Conservation (phyloP, 2,329 filamentous ascomycete species). For the Fusarium fracticaudum region DNA sequence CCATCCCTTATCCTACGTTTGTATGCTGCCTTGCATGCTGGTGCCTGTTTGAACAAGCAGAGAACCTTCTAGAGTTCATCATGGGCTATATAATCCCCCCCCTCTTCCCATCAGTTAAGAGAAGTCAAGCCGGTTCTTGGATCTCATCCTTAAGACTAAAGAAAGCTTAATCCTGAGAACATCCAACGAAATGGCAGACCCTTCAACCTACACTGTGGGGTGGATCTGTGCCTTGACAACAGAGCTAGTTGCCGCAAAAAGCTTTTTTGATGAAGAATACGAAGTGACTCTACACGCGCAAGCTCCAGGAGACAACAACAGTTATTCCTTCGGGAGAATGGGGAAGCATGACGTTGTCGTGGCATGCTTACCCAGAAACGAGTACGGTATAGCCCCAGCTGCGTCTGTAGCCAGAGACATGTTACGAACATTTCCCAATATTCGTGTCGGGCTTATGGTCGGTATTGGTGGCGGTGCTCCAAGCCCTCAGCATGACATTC, state of each 20-base stretch:
- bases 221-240: background rate
- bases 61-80: background rate
- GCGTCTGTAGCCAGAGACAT: background rate
- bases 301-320: background rate
- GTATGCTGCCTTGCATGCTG: background rate
- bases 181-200: background rate
- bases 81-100: too few species aligned
- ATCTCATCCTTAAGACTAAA: rapidly evolving
- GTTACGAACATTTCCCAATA: background rate
- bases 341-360: background rate
- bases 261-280: background rate
- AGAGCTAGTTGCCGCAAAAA: background rate
- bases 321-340: background rate
- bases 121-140: background rate
- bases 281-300: background rate
- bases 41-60: too few species aligned
- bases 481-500: background rate
- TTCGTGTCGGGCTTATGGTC: background rate
- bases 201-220: background rate
- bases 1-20: background rate
- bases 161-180: background rate
- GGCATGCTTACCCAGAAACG: background rate
- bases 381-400: background rate
- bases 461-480: background rate
- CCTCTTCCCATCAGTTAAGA: rapidly evolving